phyloP scores from a whole-genome alignment of 352 stramenopile genomes.

The Globisporangium okanoganense region DNA sequence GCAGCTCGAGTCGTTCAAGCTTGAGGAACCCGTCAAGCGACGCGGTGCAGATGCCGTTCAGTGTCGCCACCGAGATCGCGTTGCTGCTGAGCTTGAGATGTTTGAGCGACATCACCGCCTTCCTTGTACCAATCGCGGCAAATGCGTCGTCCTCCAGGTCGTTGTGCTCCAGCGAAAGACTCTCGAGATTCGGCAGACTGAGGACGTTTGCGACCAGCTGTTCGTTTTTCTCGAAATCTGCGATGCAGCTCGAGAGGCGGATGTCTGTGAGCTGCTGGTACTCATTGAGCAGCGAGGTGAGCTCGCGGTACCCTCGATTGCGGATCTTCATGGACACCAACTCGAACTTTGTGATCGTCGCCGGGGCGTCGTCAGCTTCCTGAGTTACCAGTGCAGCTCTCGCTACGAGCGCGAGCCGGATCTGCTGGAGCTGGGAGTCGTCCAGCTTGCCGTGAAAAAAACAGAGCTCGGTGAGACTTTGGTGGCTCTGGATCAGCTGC shows the following conservation, averaged over 20 bases:
- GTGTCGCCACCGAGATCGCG: conserved; percentile 42
- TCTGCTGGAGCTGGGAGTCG: conserved; percentile 36
- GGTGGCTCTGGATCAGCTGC: conserved; percentile 27
- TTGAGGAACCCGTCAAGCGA: conserved; percentile 45
- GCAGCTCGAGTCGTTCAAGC: conserved; percentile 53
- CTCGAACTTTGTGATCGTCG: conserved; percentile 39
- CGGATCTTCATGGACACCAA: conserved; percentile 70
- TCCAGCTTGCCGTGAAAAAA: conserved; percentile 75
- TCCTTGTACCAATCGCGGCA: conserved; percentile 16
- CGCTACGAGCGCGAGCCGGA: conserved; percentile 25
- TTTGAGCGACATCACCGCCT: conserved; percentile 26
- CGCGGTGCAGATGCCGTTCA: conserved; percentile 38
- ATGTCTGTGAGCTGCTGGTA: conserved; percentile 31
- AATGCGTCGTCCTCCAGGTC: conserved; percentile 74
- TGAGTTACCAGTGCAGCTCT: neutral
- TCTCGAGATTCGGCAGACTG: conserved; percentile 26
- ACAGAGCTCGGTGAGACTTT: conserved; percentile 38
- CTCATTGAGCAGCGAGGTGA: conserved; percentile 38
- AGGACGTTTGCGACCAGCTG: conserved; percentile 41
- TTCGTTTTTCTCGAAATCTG: conserved; percentile 57
- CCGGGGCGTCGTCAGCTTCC: neutral
- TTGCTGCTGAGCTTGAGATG: conserved; percentile 63
- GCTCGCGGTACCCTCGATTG: conserved; percentile 33
- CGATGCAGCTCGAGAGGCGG: conserved; percentile 55
- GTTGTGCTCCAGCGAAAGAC: conserved; percentile 73